Evolutionary conservation across 495 filamentous ascomycete species (phyloP).

Genomic region (Aspergillus hancockii): DNA sequence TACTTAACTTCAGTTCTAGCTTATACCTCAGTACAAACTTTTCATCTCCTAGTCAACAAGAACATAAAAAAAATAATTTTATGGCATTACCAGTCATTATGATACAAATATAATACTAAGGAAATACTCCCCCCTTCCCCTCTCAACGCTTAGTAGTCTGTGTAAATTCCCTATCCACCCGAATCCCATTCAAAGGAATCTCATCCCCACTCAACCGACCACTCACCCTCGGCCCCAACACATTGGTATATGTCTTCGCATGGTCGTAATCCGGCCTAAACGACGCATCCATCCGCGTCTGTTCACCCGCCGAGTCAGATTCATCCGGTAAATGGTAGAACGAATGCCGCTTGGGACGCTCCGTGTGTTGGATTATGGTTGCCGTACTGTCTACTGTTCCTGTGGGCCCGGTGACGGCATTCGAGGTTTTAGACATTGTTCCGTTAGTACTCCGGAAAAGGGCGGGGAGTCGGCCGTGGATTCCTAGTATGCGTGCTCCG

Average conservation of each 20-base stretch:
- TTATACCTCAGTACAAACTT: too few species aligned
- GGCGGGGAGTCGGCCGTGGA: slow-evolving; percentile 15
- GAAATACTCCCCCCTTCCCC: background rate
- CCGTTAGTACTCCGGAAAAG: slow-evolving; percentile 15
- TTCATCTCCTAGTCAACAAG: too few species aligned
- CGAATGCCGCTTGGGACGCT: slow-evolving; percentile 16
- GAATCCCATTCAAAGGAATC: slow-evolving; percentile 27
- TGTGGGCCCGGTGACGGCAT: slow-evolving; percentile 3
- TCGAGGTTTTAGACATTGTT: slow-evolving; percentile 9
- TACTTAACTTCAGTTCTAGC: too few species aligned
- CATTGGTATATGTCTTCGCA: slow-evolving; percentile 20
- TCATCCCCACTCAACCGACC: slow-evolving; percentile 20
- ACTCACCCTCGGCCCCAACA: slow-evolving; percentile 6
- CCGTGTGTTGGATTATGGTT: background rate
- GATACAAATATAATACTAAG: background rate
- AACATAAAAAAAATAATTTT: background rate
- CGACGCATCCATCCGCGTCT: slow-evolving; percentile 8
- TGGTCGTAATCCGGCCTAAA: slow-evolving; percentile 24
- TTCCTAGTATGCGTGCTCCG: slow-evolving; percentile 17
- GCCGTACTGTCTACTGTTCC: slow-evolving; percentile 9
- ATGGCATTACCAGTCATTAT: background rate
- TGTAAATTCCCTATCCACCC: slow-evolving; percentile 26
- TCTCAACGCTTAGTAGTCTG: slow-evolving; percentile 14
- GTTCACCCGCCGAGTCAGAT: slow-evolving; percentile 1
- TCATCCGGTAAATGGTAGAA: slow-evolving; percentile 25